Base-by-base conservation (phyloP, 2,329 filamentous ascomycete species). In the Mycosphaerella sp. region DNA sequence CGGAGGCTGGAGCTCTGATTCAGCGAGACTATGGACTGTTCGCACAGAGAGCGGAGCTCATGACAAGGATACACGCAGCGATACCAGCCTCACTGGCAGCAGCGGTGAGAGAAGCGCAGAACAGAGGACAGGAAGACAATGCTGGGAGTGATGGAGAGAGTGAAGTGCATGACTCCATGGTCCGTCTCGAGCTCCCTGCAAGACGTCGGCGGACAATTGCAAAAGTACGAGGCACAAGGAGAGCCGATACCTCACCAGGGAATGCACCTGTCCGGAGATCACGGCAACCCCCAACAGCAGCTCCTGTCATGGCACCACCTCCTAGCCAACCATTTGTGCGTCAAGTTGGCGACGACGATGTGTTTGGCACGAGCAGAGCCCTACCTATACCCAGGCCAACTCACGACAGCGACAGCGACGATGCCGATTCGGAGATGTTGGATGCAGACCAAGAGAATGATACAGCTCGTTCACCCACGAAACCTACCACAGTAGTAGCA, bases 1-100 rank as follows among this genome's bases (percentile, higher is more conserved):
- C 80, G 8, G 76, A 79, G 23, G 81, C 82, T 10, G 81, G 82
- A 2, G 75, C 76, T 32, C 64, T 84, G 55, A 72, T 81, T 6
- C 79, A 80, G 56, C 80, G 82, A 53, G 78, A 83, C 60, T 85
- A 79, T 66, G 74, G 76, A 4, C 74, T 73, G 0, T 85, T 81
- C 62, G 76, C 77, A 46, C 72, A 77, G 48, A 72, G 82, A 55
- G 82, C 81, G 12, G 77, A 73, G 66, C 66, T 84, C 43, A 83
- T 84, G 81, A 81, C 80, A 2, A 78, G 76, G 2, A 81, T 84
- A 10, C 80, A 85, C 62, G 81, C 82, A 8, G 72, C 71, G 0
- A 72, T 83, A 14, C 79, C 80, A 0, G 54, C 59, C 14, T 69
- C 73, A 11, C 57, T 82, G 50, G 67, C 62, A 47, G 66, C 66